A percentile compares a stretch with the other conserved stretches of the same genome.
Conservation (phyloP, 139 green algal species). For the Tetratostichococcus sp. region DNA sequence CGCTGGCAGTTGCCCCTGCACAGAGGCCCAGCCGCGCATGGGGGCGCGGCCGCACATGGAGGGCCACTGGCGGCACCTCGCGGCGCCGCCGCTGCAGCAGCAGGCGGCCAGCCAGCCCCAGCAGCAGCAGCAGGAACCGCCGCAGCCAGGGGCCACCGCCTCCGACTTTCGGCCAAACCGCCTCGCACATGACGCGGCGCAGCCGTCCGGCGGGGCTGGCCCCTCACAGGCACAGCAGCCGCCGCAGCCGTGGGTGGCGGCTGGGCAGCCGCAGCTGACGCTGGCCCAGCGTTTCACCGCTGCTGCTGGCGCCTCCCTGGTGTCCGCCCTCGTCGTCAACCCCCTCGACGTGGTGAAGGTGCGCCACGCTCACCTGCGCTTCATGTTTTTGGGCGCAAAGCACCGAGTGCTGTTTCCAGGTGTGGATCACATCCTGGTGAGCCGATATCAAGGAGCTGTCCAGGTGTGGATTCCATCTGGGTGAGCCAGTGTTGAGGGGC, state of each 20-base stretch:
- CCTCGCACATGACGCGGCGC: too few relatives aligned
- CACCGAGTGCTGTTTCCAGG: too few relatives aligned
- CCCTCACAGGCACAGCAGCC: background rate
- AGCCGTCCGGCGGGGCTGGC: background rate
- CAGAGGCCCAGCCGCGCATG: background rate
- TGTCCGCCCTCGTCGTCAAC: slow-evolving; percentile 69
- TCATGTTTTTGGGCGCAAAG: too few relatives aligned
- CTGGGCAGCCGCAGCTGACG: background rate
- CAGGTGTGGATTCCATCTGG: too few relatives aligned
- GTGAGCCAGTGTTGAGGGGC: too few relatives aligned
- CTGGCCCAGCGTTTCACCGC: slow-evolving; percentile 33
- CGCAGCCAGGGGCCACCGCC: too few relatives aligned
- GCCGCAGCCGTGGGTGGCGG: background rate
- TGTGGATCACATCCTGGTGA: too few relatives aligned
- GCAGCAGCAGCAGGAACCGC: background rate
- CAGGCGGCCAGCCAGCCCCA: background rate
- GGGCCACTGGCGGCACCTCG: background rate
- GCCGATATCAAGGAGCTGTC: too few relatives aligned
- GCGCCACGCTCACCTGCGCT: background rate
- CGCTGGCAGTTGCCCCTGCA: too few relatives aligned
- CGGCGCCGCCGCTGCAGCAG: background rate
- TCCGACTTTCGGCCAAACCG: too few relatives aligned
- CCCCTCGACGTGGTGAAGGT: slow-evolving; percentile 84
- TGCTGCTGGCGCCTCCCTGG: slow-evolving; percentile 58
- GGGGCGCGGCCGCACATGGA: background rate